Evolutionary conservation across 2,329 filamentous ascomycete species (phyloP).

Genomic region (Phyllosticta citriasiana): DNA sequence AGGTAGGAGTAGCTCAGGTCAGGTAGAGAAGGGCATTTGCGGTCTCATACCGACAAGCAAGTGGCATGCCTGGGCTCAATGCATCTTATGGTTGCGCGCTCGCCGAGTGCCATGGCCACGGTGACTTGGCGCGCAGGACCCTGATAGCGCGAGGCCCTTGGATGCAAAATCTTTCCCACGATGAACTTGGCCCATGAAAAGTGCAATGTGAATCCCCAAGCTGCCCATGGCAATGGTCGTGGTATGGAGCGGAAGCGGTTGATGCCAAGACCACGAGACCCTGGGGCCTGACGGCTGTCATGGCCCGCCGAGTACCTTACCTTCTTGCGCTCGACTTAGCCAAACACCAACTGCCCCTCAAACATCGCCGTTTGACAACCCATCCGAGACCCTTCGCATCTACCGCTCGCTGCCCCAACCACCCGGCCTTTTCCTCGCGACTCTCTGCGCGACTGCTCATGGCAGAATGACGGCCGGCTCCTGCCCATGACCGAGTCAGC

Average conservation of each 20-base stretch:
- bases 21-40: no score
- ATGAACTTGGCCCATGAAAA: no score
- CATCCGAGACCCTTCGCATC: not conserved
- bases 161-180: not conserved
- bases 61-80: no score
- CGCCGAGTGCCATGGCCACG: not conserved
- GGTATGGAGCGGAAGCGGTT: not conserved
- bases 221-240: not conserved
- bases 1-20: no score
- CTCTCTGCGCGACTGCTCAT: not conserved
- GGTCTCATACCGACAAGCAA: no score
- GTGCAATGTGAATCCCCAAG: not conserved
- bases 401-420: not conserved
- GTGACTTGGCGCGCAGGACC: not conserved
- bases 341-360: not conserved
- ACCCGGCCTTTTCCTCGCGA: not conserved
- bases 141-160: not conserved
- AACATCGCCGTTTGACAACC: not conserved
- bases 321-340: not conserved
- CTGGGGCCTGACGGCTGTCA: conserved; percentile 6
- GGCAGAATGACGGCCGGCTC: conserved; percentile 9
- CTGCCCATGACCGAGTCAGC: conserved; percentile 10
- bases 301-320: conserved; percentile 6
- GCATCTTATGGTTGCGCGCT: not conserved
- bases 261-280: not conserved